Conservation (phyloP, 2,329 filamentous ascomycete genomes). For the Chaetoscypha palmicola region DNA sequence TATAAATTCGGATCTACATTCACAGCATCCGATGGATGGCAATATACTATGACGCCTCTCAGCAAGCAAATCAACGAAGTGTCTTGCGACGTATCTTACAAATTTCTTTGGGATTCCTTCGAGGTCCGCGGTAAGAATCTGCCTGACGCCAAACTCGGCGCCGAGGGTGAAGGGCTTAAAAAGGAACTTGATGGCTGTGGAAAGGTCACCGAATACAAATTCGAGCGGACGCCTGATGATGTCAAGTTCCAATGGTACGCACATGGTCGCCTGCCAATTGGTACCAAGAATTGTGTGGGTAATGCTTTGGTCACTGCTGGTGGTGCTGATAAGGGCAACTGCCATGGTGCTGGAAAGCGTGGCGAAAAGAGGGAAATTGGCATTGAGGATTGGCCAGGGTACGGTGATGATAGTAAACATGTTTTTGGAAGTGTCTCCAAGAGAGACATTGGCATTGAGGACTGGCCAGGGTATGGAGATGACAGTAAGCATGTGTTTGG, state of each 20-base stretch:
- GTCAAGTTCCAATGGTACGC: background rate
- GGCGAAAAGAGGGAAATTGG: background rate
- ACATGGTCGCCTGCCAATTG: background rate
- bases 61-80: background rate
- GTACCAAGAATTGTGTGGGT: background rate
- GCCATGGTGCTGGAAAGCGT: background rate
- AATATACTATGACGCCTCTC: background rate
- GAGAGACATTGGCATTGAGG: conserved; percentile 1
- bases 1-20: background rate
- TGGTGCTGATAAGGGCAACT: background rate
- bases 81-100: background rate
- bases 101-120: background rate
- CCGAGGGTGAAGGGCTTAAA: background rate
- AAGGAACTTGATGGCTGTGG: background rate
- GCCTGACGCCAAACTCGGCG: background rate
- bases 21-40: background rate
- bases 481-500: conserved; percentile 2
- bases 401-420: background rate
- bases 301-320: background rate
- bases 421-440: conserved; percentile 1
- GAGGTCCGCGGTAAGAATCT: background rate
- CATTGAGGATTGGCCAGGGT: background rate
- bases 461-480: conserved; percentile 3
- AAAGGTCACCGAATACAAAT: background rate
- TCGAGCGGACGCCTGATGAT: background rate